Percentiles rank a stretch among this genome's conserved stretches.
These are phyloP conservation scores for Aspergillus asperescens DNA, from an alignment of 495 filamentous ascomycete genomes.

Conservation along the genomic window DNA sequence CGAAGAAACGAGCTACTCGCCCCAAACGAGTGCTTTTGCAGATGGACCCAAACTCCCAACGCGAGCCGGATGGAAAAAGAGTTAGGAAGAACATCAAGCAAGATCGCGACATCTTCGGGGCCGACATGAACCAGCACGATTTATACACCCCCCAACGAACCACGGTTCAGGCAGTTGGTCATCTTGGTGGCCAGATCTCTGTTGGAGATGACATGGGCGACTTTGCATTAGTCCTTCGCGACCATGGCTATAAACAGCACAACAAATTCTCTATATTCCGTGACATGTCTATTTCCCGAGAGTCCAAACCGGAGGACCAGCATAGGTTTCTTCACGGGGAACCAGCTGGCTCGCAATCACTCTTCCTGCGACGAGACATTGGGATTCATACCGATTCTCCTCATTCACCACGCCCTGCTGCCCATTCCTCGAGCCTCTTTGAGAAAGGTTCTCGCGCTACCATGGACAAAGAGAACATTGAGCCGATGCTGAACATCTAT, in stretches of 20 bases:
- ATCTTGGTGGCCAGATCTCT: constrained; percentile 6
- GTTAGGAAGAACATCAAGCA: constrained; percentile 13
- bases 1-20: constrained; percentile 28
- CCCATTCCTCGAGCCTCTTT: constrained; percentile 8
- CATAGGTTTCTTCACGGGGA: constrained; percentile 13
- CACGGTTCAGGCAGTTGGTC: constrained; percentile 3
- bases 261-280: constrained; percentile 34
- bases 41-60: constrained; percentile 31
- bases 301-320: constrained; percentile 12
- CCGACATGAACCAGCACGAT: background rate
- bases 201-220: constrained; percentile 28
- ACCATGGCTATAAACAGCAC: constrained; percentile 18
- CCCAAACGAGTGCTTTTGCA: constrained; percentile 26
- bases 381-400: background rate
- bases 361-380: constrained; percentile 17
- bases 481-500: constrained; percentile 34
- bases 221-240: constrained; percentile 23
- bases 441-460: constrained; percentile 2
- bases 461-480: constrained; percentile 42
- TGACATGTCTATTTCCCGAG: constrained; percentile 22
- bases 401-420: constrained; percentile 13
- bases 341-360: constrained; percentile 21
- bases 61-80: constrained; percentile 24
- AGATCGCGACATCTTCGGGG: background rate
- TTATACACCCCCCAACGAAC: constrained; percentile 6